Base-by-base conservation (phyloP, 495 filamentous ascomycete species). In the Friedmanniomyces simplex region DNA sequence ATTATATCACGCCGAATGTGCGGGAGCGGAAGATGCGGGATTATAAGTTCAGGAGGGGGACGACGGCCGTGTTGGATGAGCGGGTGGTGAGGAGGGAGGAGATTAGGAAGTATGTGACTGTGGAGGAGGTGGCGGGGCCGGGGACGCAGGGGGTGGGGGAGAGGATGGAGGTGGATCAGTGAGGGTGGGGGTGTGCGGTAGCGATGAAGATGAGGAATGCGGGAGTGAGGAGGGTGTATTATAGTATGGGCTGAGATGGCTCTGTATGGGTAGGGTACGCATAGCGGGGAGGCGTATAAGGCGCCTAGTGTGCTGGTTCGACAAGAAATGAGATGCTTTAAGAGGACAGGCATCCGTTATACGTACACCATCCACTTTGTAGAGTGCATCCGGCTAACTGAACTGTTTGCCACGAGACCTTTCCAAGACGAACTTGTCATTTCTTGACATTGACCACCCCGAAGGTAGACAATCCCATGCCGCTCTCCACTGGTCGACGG, bases 41-140 rank as follows among this genome's bases (percentile, higher is more conserved):
- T 73, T 99, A 99, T 75, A 79, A 80, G 63, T 99, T 97, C 77
- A 74, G 76, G 59, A 77, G 80, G 60, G 94, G 94, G 37, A 96
- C 93, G 30, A 99, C 94, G 7, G 91, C 91, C 18, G 86, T 86
- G 59, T 76, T 99, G 64, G 90, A 94, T 69, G 87, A 99, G 79
- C 91, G 88, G 76, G 76, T 96, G 57, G 91, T 96, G 62, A 87
- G 78, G 65, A 89, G 85, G 73, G 86, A 91, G 72, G 90, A 97
- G 64, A 86, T 99, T 66, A 86, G 85, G 69, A 96, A 96, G 71
- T 96, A 88, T 72, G 86, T 97, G 54, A 93, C 87, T 12, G 84
- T 99, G 47, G 85, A 95, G 63, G 93, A 96, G 63, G 69, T 96
- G 56, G 72, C 78, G 55, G 76, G 77, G 60, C 76, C 76, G 25